phyloP scores from a whole-genome alignment of 306 rosid species.

The Cyclanthera cordifolia region DNA sequence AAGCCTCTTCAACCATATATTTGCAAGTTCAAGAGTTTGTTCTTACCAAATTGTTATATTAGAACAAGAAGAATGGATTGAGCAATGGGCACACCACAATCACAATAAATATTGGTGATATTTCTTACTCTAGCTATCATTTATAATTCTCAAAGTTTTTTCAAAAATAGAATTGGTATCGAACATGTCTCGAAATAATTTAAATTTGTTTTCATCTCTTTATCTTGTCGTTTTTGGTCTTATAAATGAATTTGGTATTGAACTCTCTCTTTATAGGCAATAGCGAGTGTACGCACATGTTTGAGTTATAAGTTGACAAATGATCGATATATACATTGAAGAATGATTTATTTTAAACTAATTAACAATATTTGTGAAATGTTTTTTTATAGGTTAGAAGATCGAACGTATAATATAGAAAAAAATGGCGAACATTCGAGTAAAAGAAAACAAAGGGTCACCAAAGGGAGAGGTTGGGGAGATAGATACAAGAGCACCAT shows the following conservation, averaged over 20 bases:
- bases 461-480: slow-evolving; percentile 76
- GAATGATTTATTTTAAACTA: not conserved
- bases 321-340: too few relatives aligned
- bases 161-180: not conserved
- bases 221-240: too few relatives aligned
- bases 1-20: not conserved
- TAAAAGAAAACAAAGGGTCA: slow-evolving; percentile 37
- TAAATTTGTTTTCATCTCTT: too few relatives aligned
- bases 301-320: too few relatives aligned
- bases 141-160: not conserved
- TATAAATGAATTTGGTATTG: not conserved
- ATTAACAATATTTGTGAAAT: not conserved
- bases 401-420: not conserved
- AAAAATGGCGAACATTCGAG: slow-evolving; percentile 31
- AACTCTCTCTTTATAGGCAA: too few relatives aligned
- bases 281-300: too few relatives aligned
- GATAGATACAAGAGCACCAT: slow-evolving; percentile 89
- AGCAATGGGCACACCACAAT: not conserved
- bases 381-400: slow-evolving; percentile 12
- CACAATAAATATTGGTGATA: not conserved
- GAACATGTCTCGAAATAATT: too few relatives aligned
- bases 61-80: not conserved
- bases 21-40: not conserved
- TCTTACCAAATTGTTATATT: not conserved
- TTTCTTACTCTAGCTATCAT: not conserved